These are phyloP conservation scores for Lophiostoma macrostomum DNA, from an alignment of 495 filamentous ascomycete genomes.

Conservation along the genomic window DNA sequence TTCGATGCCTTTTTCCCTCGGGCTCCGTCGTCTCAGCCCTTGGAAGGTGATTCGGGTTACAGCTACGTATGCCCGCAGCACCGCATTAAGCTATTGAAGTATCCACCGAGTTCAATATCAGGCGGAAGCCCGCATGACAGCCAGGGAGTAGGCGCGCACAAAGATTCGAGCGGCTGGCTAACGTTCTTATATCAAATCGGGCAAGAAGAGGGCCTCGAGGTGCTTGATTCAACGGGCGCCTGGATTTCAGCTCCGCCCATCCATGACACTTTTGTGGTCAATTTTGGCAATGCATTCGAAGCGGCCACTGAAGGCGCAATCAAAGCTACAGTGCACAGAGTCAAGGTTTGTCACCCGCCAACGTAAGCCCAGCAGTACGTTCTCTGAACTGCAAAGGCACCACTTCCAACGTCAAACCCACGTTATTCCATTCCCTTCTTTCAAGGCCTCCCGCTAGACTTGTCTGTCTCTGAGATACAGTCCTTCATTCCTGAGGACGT, in stretches of 20 bases:
- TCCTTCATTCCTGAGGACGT: slow-evolving; percentile 33
- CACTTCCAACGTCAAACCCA: slow-evolving; percentile 9
- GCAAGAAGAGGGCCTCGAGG: slow-evolving; percentile 48
- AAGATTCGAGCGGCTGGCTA: slow-evolving; percentile 56
- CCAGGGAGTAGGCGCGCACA: slow-evolving; percentile 56
- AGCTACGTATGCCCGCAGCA: slow-evolving; percentile 45
- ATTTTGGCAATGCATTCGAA: slow-evolving; percentile 58
- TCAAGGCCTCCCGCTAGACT: slow-evolving; percentile 38
- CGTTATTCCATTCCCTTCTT: slow-evolving; percentile 52
- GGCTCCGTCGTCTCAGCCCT: slow-evolving; percentile 9
- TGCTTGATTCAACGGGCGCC: slow-evolving; percentile 46
- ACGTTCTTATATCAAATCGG: slow-evolving; percentile 55
- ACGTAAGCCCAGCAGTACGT: background rate
- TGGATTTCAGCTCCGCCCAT: slow-evolving; percentile 54
- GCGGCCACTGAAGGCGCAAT: slow-evolving; percentile 53
- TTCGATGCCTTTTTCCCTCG: slow-evolving; percentile 48
- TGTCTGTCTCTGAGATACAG: slow-evolving; percentile 35
- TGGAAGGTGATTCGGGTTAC: background rate
- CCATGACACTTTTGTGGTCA: slow-evolving; percentile 52
- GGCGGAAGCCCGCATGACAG: background rate
- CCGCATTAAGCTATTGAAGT: slow-evolving; percentile 54
- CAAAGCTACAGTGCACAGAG: slow-evolving; percentile 53
- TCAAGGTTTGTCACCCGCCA: slow-evolving; percentile 29
- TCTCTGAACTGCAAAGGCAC: slow-evolving; percentile 10
- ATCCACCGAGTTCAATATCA: slow-evolving; percentile 39